These are phyloP conservation scores for Fagopyrum tataricum DNA, from an alignment of 148 eudicot genomes.

Conservation along the genomic window DNA sequence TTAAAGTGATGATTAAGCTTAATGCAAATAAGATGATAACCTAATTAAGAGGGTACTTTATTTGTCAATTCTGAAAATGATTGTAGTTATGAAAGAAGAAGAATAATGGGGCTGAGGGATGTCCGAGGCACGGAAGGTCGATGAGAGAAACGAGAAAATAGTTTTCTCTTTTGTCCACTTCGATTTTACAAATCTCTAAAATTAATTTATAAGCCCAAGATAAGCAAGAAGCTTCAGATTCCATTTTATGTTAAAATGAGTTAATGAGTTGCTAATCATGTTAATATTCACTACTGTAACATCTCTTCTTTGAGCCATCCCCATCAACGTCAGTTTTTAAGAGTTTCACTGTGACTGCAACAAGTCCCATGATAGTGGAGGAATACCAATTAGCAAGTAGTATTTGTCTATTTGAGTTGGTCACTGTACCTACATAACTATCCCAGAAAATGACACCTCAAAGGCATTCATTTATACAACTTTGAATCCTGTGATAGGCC, in stretches of 20 bases:
- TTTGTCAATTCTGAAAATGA: background rate
- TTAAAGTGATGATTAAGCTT: too few relatives aligned
- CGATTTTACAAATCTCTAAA: background rate
- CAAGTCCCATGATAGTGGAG: background rate
- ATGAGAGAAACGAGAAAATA: background rate
- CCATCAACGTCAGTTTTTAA: background rate
- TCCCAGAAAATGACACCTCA: constrained; percentile 8
- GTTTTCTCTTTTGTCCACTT: constrained; percentile 14
- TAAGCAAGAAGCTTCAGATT: constrained; percentile 30
- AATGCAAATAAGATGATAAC: too few relatives aligned
- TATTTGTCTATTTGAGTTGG: background rate
- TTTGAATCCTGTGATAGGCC: too few relatives aligned
- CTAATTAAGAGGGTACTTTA: too few relatives aligned
- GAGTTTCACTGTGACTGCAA: background rate
- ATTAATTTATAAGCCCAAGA: background rate
- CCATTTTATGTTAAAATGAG: background rate
- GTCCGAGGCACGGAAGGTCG: constrained; percentile 5
- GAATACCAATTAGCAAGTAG: background rate
- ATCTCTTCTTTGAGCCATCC: constrained; percentile 1
- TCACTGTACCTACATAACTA: background rate
- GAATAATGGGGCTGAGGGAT: background rate
- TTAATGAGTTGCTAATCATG: background rate
- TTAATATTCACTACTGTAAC: background rate
- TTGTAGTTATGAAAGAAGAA: background rate
- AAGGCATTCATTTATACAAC: background rate